These are phyloP conservation scores for Pseudocercospora pini-densiflorae DNA, from an alignment of 2,329 filamentous ascomycete species.

Conservation along the genomic window DNA sequence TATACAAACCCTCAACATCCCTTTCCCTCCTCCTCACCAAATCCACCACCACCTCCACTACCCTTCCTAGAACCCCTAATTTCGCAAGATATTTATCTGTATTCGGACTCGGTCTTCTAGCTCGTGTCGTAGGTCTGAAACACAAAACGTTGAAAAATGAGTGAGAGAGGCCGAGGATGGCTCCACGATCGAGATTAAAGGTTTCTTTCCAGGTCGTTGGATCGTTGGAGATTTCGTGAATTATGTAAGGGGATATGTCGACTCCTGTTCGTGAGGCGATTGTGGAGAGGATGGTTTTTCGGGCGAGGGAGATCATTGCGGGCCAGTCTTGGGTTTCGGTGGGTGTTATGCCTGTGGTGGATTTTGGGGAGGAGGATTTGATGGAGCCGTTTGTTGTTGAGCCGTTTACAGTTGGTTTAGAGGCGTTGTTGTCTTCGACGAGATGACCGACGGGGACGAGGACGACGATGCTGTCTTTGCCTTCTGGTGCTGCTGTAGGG, in stretches of 20 bases:
- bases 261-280: conserved; percentile 65
- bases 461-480: conserved; percentile 69
- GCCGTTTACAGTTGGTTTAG: conserved; percentile 41
- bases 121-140: conserved; percentile 68
- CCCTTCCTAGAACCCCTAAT: conserved; percentile 32
- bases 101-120: conserved; percentile 48
- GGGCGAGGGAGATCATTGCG: conserved; percentile 62
- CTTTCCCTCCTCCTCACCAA: conserved; percentile 25
- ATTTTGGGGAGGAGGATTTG: conserved; percentile 34
- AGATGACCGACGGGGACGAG: conserved; percentile 75
- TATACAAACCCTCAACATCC: conserved; percentile 62
- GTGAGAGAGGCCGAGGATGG: conserved; percentile 73
- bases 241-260: conserved; percentile 55
- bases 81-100: conserved; percentile 39
- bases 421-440: conserved; percentile 46
- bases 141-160: conserved; percentile 74
- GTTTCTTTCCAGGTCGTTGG: conserved; percentile 66
- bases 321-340: conserved; percentile 63
- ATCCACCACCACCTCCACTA: conserved; percentile 34
- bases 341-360: conserved; percentile 44
- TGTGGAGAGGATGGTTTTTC: conserved; percentile 64
- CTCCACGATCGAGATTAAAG: conserved; percentile 77
- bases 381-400: conserved; percentile 13
- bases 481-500: conserved; percentile 66
- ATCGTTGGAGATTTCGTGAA: conserved; percentile 68